Base-by-base conservation (phyloP, 2,329 filamentous ascomycete genomes). In the Venturia effusa region DNA sequence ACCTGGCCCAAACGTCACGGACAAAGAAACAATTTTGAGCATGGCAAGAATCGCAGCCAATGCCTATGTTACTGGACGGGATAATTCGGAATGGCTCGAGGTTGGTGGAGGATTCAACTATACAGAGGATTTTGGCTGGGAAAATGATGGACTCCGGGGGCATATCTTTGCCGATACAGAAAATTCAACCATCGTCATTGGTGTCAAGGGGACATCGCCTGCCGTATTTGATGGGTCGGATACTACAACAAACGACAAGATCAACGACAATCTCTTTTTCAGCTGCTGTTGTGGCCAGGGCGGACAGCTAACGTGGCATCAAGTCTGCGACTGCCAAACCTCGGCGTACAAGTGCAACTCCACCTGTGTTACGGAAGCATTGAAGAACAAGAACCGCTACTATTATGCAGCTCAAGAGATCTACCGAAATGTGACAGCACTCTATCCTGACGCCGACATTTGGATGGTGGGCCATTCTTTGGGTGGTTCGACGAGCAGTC, bases 251-350 rank as follows among this genome's bases (percentile, higher is more conserved):
- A 96, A 96, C 69, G 94, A 99, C 78, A 99, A 99, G 78, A 81
- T 92, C 71, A 99, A 97, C 74, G 94, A 99, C 76, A 99, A 99
- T 73, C 81, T 99, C 11, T 96, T 96, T 76, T 97, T 97, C 78
- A 96, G 92, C 72, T 99, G 94, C 77, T 99, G 94, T 75, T 99
- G 94, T 76, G 94, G 86, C 4, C 92, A 97, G 76, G 92, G 95
- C 70, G 92, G 92, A 0, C 90, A 92, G 67, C 92, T 87, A 77
- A 85, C 92, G 19, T 97, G 92, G 88, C 87, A 89, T 66, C 88
- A 95, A 73, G 92, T 96, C 64, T 99, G 94, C 76, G 89, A 96
- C 74, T 99, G 94, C 73, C 90, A 92, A 67, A 90, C 89, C 1
- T 84, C 86, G 13, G 90, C 92, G 0, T 97, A 92, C 72, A 87